A percentile compares a stretch with the other conserved stretches of the same genome.
Conservation (phyloP, 1,284 basidiomycete genomes). For the Baeospora myosura region DNA sequence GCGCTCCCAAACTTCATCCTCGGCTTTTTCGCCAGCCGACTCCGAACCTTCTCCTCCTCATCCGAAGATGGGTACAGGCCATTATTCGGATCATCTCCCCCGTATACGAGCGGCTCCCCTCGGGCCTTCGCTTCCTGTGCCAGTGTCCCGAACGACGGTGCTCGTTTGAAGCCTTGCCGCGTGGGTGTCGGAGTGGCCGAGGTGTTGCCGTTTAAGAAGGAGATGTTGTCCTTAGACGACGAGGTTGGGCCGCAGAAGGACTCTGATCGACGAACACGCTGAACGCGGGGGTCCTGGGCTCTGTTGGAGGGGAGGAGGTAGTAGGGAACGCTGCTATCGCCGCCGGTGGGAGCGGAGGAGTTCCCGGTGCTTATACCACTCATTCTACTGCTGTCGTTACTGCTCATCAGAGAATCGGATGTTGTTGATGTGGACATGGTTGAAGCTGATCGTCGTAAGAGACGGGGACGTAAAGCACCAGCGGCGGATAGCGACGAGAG, state of each 20-base stretch:
- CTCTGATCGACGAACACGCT: slow-evolving; percentile 35
- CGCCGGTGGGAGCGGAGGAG: slow-evolving; percentile 15
- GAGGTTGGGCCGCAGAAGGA: slow-evolving; percentile 28
- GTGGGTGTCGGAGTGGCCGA: slow-evolving; percentile 10
- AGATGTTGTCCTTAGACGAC: no score
- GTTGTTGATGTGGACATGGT: slow-evolving; percentile 28
- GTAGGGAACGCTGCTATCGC: slow-evolving; percentile 8
- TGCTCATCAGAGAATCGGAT: slow-evolving; percentile 29
- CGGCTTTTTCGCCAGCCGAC: slow-evolving; percentile 54
- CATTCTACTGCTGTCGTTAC: slow-evolving; percentile 14
- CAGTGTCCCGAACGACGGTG: slow-evolving; percentile 41
- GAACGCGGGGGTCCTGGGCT: slow-evolving; percentile 29
- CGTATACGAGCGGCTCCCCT: slow-evolving; percentile 9
- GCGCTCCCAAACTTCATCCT: slow-evolving; percentile 38
- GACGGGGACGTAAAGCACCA: slow-evolving; percentile 21
- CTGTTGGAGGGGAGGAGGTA: slow-evolving; percentile 16
- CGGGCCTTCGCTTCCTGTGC: slow-evolving; percentile 29
- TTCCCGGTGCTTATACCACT: slow-evolving; percentile 22
- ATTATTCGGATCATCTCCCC: background rate
- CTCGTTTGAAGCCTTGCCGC: slow-evolving; percentile 33
- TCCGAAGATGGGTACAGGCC: slow-evolving; percentile 55
- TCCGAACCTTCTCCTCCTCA: slow-evolving; percentile 65
- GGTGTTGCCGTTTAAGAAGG: slow-evolving; percentile 3
- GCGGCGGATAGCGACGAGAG: slow-evolving; percentile 26
- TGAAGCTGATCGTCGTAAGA: slow-evolving; percentile 34